Evolutionary conservation across 305 asterid species (phyloP), one percentile per base, ranked within the genome.

Genomic region (Ilex paraguariensis): DNA sequence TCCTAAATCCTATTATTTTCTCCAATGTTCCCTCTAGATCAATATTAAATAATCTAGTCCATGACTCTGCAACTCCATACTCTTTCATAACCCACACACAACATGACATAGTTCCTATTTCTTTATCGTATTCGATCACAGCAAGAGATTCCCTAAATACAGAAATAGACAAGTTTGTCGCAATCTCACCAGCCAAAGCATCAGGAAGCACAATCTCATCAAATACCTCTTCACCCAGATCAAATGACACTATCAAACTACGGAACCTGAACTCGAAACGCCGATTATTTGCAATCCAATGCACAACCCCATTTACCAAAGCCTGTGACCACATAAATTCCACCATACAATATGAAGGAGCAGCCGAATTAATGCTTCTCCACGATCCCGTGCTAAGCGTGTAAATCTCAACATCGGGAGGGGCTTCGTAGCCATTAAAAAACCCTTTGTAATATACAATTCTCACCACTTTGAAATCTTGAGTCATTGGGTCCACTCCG

Each of bases 31-130:
- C 62, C 9, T 69, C 70, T 51, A 66, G 51, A 61, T 53, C 76
- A 51, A 80, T 49, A 16, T 51, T 40, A 13, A 74, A 64, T 51
- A 45, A 66, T 54, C 63, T 72, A 36, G 55, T 69, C 88, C 91
- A 82, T 49, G 91, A 77, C 44, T 70, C 74, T 53, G 40, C 60
- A 2, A 69, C 73, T 6, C 84, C 91, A 12, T 76, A 78, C 57
- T 80, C 82, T 7, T 72, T 63, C 88, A 80, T 84, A 66, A 73
- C 78, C 88, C 88, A 84, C 1, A 80, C 69, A 39, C 78, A 32
- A 61, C 70, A 63, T 0, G 57, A 7, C 1, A 64, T 51, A 62
- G 60, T 77, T 5, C 57, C 54, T 6, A 63, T 56, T 3, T 53
- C 6, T 12, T n/a, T 56, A 67, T 53, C 65, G 67, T 67, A 60